A percentile compares a stretch with the other conserved stretches of the same genome.
These are phyloP conservation scores for Cymbopogon flexuosus DNA, from an alignment of 202 grass and related monocot species.

Conservation along the genomic window DNA sequence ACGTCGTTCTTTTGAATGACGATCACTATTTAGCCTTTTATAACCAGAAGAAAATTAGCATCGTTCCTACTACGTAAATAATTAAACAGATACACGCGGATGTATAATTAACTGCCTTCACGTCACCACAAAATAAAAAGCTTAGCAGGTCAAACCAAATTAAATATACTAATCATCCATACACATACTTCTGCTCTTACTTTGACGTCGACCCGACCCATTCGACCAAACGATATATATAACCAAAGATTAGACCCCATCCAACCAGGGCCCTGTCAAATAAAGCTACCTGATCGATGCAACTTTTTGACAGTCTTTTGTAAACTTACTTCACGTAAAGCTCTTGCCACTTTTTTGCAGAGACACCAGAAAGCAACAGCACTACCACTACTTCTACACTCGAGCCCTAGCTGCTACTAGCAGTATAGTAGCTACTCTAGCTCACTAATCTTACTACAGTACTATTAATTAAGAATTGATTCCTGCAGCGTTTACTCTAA, in stretches of 20 bases:
- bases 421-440: too few relatives aligned
- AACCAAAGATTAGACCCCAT: not conserved
- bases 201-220: not conserved
- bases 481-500: too few relatives aligned
- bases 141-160: not conserved
- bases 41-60: not conserved
- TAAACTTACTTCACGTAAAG: constrained; percentile 11
- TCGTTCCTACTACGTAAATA: too few relatives aligned
- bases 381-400: too few relatives aligned
- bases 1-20: too few relatives aligned
- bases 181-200: not conserved
- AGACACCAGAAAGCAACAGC: constrained; percentile 19
- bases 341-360: not conserved
- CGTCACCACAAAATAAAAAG: too few relatives aligned
- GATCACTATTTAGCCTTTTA: too few relatives aligned
- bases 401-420: too few relatives aligned
- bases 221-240: not conserved
- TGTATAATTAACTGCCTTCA: too few relatives aligned
- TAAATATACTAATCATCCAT: not conserved
- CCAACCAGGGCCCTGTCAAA: too few relatives aligned
- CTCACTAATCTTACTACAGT: too few relatives aligned
- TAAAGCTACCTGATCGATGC: constrained; percentile 11
- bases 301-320: constrained; percentile 15
- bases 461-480: too few relatives aligned
- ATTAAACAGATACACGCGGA: not conserved